phyloP scores from a whole-genome alignment of 768 basidiomycete species.

The Gymnopilus junonius region DNA sequence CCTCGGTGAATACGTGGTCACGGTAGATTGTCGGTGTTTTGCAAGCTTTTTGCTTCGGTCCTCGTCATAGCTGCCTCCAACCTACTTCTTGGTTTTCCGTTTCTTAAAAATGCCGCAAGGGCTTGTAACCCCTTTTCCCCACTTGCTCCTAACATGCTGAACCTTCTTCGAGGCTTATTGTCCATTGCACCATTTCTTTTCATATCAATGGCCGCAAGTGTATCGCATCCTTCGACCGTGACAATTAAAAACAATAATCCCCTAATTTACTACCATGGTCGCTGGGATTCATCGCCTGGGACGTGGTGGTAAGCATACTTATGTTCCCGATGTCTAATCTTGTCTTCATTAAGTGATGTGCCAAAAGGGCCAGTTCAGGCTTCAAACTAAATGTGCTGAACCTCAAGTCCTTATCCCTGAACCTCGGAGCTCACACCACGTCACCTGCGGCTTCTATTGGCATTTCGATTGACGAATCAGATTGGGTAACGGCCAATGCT shows the following conservation, averaged over 20 bases:
- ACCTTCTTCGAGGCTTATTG: not conserved
- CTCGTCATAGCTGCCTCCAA: not conserved
- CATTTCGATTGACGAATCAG: slow-evolving; percentile 51
- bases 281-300: slow-evolving; percentile 56
- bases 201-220: slow-evolving; percentile 3
- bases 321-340: not conserved
- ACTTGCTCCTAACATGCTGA: not conserved
- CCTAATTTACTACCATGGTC: slow-evolving; percentile 51
- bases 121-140: not conserved
- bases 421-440: slow-evolving; percentile 54
- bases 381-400: slow-evolving; percentile 53
- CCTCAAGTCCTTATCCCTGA: slow-evolving; percentile 45
- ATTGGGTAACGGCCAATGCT: slow-evolving; percentile 50
- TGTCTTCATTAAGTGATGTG: not conserved
- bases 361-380: slow-evolving; percentile 53
- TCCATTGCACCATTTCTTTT: not conserved
- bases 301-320: slow-evolving; percentile 54
- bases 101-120: not conserved
- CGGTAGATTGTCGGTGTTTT: slow-evolving; percentile 20
- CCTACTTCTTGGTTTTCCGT: not conserved
- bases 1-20: not conserved
- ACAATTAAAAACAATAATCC: slow-evolving; percentile 42
- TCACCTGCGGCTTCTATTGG: slow-evolving; percentile 49
- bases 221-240: slow-evolving; percentile 10
- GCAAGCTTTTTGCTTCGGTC: not conserved